Evolutionary conservation across 768 basidiomycete genomes (phyloP).

Genomic region (Russula sp.): DNA sequence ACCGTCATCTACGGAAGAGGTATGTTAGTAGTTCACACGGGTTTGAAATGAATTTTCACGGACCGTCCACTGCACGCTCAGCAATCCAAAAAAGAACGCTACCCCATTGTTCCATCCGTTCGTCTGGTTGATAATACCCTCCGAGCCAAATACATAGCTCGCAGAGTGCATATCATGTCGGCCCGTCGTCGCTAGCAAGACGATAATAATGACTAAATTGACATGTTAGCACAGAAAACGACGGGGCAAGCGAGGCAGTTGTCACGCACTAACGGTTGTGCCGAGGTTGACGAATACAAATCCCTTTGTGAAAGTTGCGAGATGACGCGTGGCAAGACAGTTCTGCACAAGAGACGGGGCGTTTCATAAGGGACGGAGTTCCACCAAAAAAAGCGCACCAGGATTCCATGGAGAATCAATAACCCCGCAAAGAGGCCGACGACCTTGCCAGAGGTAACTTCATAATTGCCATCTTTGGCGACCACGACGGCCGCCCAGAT

Average conservation of each 20-base stretch:
- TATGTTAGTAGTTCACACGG: not conserved
- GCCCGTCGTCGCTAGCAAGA: constrained; percentile 66
- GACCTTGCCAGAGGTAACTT: constrained; percentile 58
- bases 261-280: constrained; percentile 51
- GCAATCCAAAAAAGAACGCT: constrained; percentile 76
- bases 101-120: constrained; percentile 75
- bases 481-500: constrained; percentile 69
- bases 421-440: constrained; percentile 75
- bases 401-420: constrained; percentile 67
- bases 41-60: constrained; percentile 24
- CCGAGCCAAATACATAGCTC: constrained; percentile 69
- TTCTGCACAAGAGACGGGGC: constrained; percentile 33
- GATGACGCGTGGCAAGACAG: constrained; percentile 63
- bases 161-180: constrained; percentile 76
- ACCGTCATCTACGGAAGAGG: constrained; percentile 47
- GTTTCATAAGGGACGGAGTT: not conserved
- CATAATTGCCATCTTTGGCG: constrained; percentile 52
- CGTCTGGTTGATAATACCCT: constrained; percentile 69
- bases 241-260: not conserved
- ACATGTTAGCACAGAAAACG: not conserved
- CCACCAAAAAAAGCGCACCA: constrained; percentile 35
- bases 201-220: constrained; percentile 71
- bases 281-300: constrained; percentile 90
- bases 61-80: constrained; percentile 86
- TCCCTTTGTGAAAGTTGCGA: constrained; percentile 63